phyloP scores from a whole-genome alignment of 2,329 filamentous ascomycete species.

The Calonectria leucothoes region DNA sequence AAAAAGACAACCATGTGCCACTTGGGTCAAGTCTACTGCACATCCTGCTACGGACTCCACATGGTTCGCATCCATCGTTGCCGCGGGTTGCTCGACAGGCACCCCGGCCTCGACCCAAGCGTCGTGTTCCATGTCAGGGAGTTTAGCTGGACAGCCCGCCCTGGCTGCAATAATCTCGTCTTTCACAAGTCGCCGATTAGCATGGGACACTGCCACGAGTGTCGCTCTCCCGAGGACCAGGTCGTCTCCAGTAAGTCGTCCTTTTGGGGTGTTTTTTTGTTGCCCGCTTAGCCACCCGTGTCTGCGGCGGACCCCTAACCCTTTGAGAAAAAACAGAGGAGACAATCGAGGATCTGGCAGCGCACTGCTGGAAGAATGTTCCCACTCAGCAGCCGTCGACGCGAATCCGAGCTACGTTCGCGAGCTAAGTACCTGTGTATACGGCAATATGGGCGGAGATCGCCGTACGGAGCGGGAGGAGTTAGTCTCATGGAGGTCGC shows the following conservation, averaged over 20 bases:
- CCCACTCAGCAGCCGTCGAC: not conserved
- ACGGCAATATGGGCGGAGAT: not conserved
- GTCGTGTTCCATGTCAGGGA: constrained; percentile 12
- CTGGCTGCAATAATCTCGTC: constrained; percentile 14
- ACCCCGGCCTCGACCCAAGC: constrained; percentile 4
- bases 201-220: constrained; percentile 18
- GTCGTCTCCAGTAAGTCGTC: not conserved
- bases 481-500: not conserved
- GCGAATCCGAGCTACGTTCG: not conserved
- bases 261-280: not conserved
- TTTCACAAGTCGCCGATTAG: constrained; percentile 18
- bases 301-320: not conserved
- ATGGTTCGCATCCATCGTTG: constrained; percentile 21
- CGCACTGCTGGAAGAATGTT: constrained; percentile 6
- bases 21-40: constrained; percentile 18
- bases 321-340: not conserved
- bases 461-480: not conserved
- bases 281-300: too few species aligned
- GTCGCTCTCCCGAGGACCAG: constrained; percentile 7
- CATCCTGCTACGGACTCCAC: constrained; percentile 16
- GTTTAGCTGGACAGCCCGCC: constrained; percentile 12
- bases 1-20: constrained; percentile 6
- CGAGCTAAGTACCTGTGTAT: not conserved
- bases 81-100: constrained; percentile 9
- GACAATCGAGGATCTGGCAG: constrained; percentile 1